Evolutionary conservation across 1,284 basidiomycete genomes (phyloP).

Genomic region (Cutaneotrichosporon arboriforme): DNA sequence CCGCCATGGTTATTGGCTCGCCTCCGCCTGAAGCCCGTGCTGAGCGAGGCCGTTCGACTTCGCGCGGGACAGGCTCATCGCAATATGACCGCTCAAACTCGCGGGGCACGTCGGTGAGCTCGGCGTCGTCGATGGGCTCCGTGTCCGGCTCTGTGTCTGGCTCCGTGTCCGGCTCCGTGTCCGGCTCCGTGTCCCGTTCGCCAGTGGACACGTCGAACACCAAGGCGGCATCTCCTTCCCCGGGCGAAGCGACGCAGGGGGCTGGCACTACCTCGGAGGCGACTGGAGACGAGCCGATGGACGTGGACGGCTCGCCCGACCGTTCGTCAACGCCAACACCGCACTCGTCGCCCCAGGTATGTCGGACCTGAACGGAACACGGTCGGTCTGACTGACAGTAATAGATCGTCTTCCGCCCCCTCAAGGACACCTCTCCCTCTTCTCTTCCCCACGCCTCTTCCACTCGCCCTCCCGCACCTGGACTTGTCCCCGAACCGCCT

Average conservation of each 20-base stretch:
- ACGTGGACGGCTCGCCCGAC: conserved; percentile 39
- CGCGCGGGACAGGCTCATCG: conserved; percentile 26
- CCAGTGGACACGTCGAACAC: conserved; percentile 10
- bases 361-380: conserved; percentile 17
- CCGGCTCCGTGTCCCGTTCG: conserved; percentile 15
- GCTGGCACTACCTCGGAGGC: too few relatives aligned
- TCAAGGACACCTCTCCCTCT: conserved; percentile 44
- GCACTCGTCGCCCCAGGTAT: conserved; percentile 49
- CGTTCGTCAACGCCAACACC: conserved; percentile 46
- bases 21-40: conserved; percentile 11
- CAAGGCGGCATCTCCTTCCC: conserved; percentile 3
- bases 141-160: conserved; percentile 18
- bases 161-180: conserved; percentile 17
- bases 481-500: background rate
- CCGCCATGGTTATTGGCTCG: conserved; percentile 22
- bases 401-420: conserved; percentile 42
- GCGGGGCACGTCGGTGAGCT: conserved; percentile 28
- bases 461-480: conserved; percentile 8
- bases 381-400: conserved; percentile 23
- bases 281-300: conserved; percentile 26
- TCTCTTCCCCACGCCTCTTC: conserved; percentile 38
- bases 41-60: conserved; percentile 33
- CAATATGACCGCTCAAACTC: conserved; percentile 33
- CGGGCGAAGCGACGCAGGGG: conserved; percentile 11
- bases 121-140: conserved; percentile 14